phyloP scores from a whole-genome alignment of 1,139 yeast genomes.

The Suhomyces anneliseae region DNA sequence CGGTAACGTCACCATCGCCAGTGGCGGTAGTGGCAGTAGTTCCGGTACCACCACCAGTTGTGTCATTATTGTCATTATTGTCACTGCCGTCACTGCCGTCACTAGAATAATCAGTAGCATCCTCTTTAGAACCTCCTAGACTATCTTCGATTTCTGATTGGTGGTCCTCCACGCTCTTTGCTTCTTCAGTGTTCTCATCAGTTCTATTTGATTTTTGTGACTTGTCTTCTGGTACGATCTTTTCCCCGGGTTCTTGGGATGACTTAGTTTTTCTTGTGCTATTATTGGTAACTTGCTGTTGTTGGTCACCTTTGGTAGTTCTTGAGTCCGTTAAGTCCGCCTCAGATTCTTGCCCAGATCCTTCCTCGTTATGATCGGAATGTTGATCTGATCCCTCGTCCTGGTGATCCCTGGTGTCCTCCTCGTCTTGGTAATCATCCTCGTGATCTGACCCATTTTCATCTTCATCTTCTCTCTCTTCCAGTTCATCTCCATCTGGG shows the following conservation, averaged over 20 bases:
- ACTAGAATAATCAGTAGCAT: slow-evolving; percentile 2
- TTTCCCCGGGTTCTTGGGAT: no score
- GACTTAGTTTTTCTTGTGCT: no score
- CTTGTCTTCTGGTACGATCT: no score
- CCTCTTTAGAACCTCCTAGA: not conserved
- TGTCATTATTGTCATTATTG: no score
- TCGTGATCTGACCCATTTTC: not conserved
- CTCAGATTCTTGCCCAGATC: no score
- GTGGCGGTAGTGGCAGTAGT: no score
- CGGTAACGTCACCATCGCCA: no score
- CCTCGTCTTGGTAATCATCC: not conserved
- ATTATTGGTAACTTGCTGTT: slow-evolving; percentile 1
- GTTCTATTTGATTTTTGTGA: not conserved
- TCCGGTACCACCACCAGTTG: not conserved
- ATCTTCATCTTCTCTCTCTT: slow-evolving; percentile 1
- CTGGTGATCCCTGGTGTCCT: not conserved
- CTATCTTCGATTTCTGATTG: not conserved
- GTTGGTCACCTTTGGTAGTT: not conserved
- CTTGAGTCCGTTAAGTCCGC: no score
- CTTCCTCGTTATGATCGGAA: no score
- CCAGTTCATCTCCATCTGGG: slow-evolving; percentile 3
- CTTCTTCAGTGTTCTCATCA: not conserved
- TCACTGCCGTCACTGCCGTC: not conserved
- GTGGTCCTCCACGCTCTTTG: not conserved
- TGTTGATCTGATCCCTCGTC: no score